Conservation (phyloP, 148 eudicot genomes). For the Amaranthus hypochondriacus region DNA sequence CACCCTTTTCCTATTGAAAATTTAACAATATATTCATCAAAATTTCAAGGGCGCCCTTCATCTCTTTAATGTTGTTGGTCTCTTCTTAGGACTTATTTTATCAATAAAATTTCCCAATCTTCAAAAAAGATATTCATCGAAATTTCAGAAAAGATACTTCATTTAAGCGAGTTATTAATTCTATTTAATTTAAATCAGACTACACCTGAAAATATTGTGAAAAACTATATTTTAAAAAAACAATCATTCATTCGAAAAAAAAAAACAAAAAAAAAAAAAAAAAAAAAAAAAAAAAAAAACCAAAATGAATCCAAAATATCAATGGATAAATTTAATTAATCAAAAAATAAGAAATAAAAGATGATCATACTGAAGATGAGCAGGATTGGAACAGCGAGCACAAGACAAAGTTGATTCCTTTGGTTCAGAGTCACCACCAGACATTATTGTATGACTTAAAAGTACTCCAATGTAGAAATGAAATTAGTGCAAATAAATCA, state of each 20-base stretch:
- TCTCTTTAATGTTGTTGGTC: no score
- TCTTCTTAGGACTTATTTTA: not conserved
- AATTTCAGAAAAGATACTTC: no score
- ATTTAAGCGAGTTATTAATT: not conserved
- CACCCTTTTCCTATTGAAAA: not conserved
- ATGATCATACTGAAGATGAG: constrained; percentile 68
- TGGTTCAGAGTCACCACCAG: constrained; percentile 45
- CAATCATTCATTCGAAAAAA: not conserved
- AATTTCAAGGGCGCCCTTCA: no score
- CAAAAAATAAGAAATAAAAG: not conserved
- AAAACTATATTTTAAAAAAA: not conserved
- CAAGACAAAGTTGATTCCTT: constrained; percentile 43
- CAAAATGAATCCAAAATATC: no score
- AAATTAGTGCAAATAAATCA: not conserved
- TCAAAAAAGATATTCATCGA: no score
- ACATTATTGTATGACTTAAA: constrained; percentile 18
- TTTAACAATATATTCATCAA: not conserved
- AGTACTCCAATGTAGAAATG: not conserved
- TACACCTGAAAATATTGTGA: not conserved
- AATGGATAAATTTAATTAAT: not conserved
- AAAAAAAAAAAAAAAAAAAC: not conserved
- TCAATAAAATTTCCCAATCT: not conserved
- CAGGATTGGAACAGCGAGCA: constrained; percentile 76
- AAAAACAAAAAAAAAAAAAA: not conserved
- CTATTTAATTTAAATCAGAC: not conserved